phyloP scores from a whole-genome alignment of 2,329 filamentous ascomycete species.

The Fusarium xylarioides region DNA sequence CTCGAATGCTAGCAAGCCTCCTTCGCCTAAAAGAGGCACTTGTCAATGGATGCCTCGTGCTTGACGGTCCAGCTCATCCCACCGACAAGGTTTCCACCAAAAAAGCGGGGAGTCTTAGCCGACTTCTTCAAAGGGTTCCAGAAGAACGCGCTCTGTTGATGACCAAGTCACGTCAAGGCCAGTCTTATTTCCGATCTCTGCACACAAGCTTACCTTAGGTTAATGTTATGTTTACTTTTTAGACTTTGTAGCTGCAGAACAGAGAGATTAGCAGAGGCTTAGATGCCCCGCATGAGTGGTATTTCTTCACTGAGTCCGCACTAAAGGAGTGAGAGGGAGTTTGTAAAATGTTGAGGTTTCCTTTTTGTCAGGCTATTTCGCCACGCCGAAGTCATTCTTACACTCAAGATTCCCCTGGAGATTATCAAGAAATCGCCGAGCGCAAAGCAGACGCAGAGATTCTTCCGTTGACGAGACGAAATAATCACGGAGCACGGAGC shows the following conservation, averaged over 20 bases:
- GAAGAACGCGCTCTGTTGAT: conserved; percentile 12
- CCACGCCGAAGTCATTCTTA: not conserved
- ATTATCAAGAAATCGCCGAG: conserved; percentile 22
- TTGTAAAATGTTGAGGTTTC: not conserved
- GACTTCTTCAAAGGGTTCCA: conserved; percentile 28
- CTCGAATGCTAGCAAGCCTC: conserved; percentile 14
- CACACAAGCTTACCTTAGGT: not conserved
- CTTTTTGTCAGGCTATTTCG: not conserved
- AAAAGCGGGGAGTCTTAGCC: conserved; percentile 24
- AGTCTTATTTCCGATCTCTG: conserved; percentile 8
- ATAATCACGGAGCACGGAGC: conserved; percentile 29
- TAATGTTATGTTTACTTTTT: conserved; percentile 10
- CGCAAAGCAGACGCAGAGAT: conserved; percentile 11
- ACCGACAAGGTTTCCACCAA: conserved; percentile 16
- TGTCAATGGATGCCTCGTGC: conserved; percentile 21
- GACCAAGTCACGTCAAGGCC: not conserved
- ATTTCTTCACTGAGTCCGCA: not conserved
- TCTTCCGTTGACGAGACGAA: conserved; percentile 18
- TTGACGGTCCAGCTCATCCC: conserved; percentile 1
- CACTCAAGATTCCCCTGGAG: conserved; percentile 10
- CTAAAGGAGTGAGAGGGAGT: conserved; percentile 14
- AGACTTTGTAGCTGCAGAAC: conserved; percentile 1
- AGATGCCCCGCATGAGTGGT: conserved; percentile 12
- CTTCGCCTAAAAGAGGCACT: conserved; percentile 10
- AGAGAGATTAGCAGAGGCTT: conserved; percentile 6